Evolutionary conservation across 768 basidiomycete genomes (phyloP), one percentile per base, ranked within the genome.

Genomic region (Ramaria sp.): DNA sequence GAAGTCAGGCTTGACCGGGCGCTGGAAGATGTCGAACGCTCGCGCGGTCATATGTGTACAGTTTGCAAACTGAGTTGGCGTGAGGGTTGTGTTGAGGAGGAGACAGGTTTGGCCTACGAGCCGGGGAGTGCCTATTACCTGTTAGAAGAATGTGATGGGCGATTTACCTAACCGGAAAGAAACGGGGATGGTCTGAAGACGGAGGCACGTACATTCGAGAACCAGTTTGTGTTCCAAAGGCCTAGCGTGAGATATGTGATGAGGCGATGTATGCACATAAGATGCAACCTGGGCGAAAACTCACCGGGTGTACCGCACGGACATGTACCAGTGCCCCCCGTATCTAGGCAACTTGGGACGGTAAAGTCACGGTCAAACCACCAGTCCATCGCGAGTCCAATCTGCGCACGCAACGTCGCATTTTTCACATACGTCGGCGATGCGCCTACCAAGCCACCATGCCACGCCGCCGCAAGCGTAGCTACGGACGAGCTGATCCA

Each of bases 171-270:
- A 39, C n/a, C n/a, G n/a, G n/a, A n/a, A n/a, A n/a, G n/a, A n/a
- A n/a, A n/a, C n/a, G n/a, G n/a, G n/a, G n/a, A n/a, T n/a, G n/a
- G n/a, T n/a, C n/a, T n/a, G 17, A 37, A 24, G 20, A 22, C 30
- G 34, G 13, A 30, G n/a, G 2, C 17, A 56, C 75, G 10, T 45
- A 80, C 79, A 60, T 82, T 83, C 4, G 76, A 75, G 61, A 75
- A 81, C 83, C 83, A 84, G 63, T 84, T 84, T 1, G 77, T 75
- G 61, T 84, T 86, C 80, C 81, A 83, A 12, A 68, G 48, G 9
- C 63, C 65, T 54, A 19, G 4, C 6, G 24, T 43, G 13, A 24
- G 27, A n/a, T 54, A 19, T 15, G 20, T 12, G 24, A 49, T 4
- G 27, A 19, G 20, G 20, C 4, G 24, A 49, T 24, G 27, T 19